A percentile compares a stretch with the other conserved stretches of the same genome.
Conservation (phyloP, 2,329 filamentous ascomycete genomes). For the Cryphonectria japonica region DNA sequence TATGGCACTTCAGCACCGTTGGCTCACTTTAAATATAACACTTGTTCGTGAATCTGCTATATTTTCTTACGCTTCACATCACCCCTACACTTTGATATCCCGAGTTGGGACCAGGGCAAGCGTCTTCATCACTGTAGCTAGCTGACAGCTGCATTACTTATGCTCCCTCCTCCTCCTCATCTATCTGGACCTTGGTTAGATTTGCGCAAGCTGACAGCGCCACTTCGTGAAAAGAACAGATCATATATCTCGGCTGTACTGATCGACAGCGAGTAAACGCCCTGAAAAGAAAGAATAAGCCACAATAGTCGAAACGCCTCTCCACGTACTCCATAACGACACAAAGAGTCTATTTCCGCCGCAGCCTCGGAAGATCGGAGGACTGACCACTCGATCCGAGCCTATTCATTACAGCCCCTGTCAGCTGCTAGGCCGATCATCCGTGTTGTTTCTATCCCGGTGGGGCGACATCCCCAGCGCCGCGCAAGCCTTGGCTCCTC, state of each 20-base stretch:
- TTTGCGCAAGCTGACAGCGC: not conserved
- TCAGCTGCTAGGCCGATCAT: constrained; percentile 29
- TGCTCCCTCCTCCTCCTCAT: not conserved
- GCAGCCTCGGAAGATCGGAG: constrained; percentile 19
- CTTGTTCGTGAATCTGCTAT: not conserved
- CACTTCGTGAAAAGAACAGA: not conserved
- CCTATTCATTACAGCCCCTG: constrained; percentile 27
- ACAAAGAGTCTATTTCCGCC: constrained; percentile 15
- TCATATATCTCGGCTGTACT: constrained; percentile 13
- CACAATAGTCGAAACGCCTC: not conserved
- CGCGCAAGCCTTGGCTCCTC: constrained; percentile 31
- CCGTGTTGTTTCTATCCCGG: constrained; percentile 27
- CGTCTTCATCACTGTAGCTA: not conserved
- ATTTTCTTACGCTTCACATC: constrained; percentile 8
- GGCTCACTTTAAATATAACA: not conserved
- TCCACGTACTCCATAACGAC: not conserved
- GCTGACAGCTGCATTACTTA: not conserved
- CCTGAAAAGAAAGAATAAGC: not conserved
- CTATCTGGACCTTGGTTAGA: not conserved
- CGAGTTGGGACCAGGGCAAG: not conserved
- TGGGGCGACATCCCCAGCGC: constrained; percentile 31
- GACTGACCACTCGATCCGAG: constrained; percentile 14
- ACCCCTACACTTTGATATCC: constrained; percentile 29
- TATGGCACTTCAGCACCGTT: constrained; percentile 9
- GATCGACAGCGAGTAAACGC: not conserved